Percentiles rank a stretch among this genome's conserved stretches.
These are phyloP conservation scores for Aspergillus pseudotamarii DNA, from an alignment of 2,329 filamentous ascomycete species.

Conservation along the genomic window DNA sequence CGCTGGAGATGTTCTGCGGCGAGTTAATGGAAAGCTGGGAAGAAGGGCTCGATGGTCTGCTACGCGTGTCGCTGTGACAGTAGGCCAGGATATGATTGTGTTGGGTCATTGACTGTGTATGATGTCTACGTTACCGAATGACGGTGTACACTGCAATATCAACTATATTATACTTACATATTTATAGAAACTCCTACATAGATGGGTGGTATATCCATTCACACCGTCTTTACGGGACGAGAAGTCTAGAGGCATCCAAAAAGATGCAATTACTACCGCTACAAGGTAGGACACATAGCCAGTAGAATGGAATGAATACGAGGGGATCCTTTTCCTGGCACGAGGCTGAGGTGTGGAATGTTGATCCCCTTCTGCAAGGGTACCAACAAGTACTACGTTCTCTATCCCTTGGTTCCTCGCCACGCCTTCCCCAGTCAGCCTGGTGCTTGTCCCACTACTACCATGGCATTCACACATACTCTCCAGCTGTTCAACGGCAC, in stretches of 20 bases:
- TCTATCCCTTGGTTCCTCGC: slow-evolving; percentile 9
- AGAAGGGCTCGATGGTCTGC: slow-evolving; percentile 45
- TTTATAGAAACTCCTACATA: background rate
- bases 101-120: background rate
- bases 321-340: slow-evolving; percentile 3
- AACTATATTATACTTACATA: background rate
- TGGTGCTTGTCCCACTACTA: background rate
- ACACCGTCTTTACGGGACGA: background rate
- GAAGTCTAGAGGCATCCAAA: background rate
- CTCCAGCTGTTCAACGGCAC: background rate
- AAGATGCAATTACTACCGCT: background rate
- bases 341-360: slow-evolving; percentile 15
- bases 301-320: background rate
- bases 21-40: slow-evolving; percentile 52
- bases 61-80: slow-evolving; percentile 33
- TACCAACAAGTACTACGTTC: background rate
- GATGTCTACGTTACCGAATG: background rate
- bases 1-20: slow-evolving; percentile 48
- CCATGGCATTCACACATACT: background rate
- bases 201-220: background rate
- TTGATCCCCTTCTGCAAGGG: slow-evolving; percentile 12
- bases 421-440: background rate
- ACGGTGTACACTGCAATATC: background rate
- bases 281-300: background rate
- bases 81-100: background rate